These are phyloP conservation scores for Macadamia integrifolia DNA, from an alignment of 164 flowering plant genomes.

Conservation along the genomic window DNA sequence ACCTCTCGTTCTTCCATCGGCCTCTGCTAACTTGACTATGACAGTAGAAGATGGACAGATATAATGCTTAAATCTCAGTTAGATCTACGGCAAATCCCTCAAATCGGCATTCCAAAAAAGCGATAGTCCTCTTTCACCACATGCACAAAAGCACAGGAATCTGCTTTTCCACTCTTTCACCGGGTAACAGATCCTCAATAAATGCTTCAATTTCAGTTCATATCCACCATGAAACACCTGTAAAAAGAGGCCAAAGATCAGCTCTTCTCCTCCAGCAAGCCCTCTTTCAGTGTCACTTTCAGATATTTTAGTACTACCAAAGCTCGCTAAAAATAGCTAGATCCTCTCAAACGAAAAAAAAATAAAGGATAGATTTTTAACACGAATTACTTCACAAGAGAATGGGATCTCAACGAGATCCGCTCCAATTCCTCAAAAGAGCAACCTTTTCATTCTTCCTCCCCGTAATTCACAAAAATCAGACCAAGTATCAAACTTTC, in stretches of 20 bases:
- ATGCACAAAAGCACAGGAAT: not conserved
- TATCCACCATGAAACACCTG: conserved; percentile 1
- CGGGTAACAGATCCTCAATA: not conserved
- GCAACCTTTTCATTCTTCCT: not conserved
- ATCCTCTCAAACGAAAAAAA: conserved; percentile 1
- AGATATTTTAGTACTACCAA: not conserved
- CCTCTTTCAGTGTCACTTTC: not conserved
- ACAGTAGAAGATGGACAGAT: not conserved
- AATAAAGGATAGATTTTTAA: not conserved
- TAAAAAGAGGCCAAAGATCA: not conserved
- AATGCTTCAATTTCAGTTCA: not conserved
- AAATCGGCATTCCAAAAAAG: not conserved
- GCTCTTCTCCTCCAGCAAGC: not conserved
- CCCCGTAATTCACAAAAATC: not conserved
- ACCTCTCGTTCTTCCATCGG: conserved; percentile 22
- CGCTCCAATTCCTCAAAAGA: not conserved
- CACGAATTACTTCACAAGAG: not conserved
- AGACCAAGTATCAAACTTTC: not conserved
- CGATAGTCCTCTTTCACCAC: not conserved
- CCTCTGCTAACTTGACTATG: not conserved
- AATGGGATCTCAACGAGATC: not conserved
- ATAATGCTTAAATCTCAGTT: not conserved
- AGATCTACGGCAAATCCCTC: conserved; percentile 1
- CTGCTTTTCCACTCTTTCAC: not conserved
- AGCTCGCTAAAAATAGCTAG: not conserved